Base-by-base conservation (phyloP, 2,329 filamentous ascomycete genomes). In the Ambrosiella beaveri region DNA sequence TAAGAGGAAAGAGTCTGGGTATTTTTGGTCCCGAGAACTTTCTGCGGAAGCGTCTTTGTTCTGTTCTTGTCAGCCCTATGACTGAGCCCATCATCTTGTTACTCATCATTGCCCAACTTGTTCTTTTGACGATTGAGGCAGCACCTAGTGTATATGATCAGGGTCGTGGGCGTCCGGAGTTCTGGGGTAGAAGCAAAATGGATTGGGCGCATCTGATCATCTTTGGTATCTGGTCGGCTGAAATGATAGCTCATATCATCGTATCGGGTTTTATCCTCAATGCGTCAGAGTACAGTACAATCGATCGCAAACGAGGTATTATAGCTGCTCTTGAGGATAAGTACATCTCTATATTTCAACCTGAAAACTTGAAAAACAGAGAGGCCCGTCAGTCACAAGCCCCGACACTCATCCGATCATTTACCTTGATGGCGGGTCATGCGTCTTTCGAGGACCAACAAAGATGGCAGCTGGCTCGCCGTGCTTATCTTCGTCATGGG, bases 191-290 rank as follows among this genome's bases (percentile, higher is more conserved):
- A 35, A 74, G 74, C 8, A 74, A 74, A 65, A 85, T 88, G 61
- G 88, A 96, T 68, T 94, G 83, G 75, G 82, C 84, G 27, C 79
- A 97, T 59, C 75, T 97, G 50, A 81, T 70, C 1, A 80, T 98
- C 5, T 98, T 98, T 68, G 74, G 85, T 59, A 79, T 98, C 54
- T 98, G 97, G 68, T 95, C 90, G 0, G 65, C 94, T 19, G 94
- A 98, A 69, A 77, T 94, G 40, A 73, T 85, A 58, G 82, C 87
- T 61, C 85, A 90, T 58, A 84, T 90, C 47, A 84, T 98, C 61
- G 94, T 98, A 0, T 98, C 93, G 0, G 94, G 93, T 0, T 86
- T 98, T 64, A 76, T 98, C 38, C 74, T 95, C 63, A 98, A 98
- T 66, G 86, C 93, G 1, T 74, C 81, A 7, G 90, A 96, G 67